These are phyloP conservation scores for Fusarium siculi DNA, from an alignment of 2,329 filamentous ascomycete species.

Conservation along the genomic window DNA sequence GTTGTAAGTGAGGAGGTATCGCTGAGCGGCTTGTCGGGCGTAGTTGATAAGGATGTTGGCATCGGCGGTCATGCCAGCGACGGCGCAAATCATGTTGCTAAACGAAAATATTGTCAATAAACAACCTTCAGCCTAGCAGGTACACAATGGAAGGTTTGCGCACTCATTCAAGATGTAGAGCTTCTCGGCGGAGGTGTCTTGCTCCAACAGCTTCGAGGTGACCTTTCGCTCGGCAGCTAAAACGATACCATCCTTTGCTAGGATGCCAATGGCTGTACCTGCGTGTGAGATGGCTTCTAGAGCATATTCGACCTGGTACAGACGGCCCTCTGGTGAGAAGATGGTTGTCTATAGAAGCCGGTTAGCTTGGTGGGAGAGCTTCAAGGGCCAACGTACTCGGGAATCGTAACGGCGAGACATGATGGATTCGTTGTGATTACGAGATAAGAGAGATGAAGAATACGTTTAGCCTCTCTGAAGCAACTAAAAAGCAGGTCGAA, in stretches of 20 bases:
- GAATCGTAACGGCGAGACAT: constrained; percentile 99
- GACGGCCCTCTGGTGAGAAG: constrained; percentile 97
- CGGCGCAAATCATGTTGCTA: constrained; percentile 99
- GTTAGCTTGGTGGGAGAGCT: constrained; percentile 41
- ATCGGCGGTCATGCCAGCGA: constrained; percentile 98
- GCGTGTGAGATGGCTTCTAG: constrained; percentile 98
- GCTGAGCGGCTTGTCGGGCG: constrained; percentile 94
- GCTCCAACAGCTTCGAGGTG: constrained; percentile 98
- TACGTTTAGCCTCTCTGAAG: not conserved
- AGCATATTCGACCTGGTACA: constrained; percentile 99
- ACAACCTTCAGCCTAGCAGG: not conserved
- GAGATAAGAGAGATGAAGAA: not conserved
- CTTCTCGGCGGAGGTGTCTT: constrained; percentile 99
- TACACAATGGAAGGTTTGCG: constrained; percentile 46
- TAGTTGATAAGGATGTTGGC: constrained; percentile 99
- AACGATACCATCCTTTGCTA: constrained; percentile 98
- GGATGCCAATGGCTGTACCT: constrained; percentile 94
- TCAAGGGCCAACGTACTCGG: constrained; percentile 71
- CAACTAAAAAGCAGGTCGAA: constrained; percentile 6
- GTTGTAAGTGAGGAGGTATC: constrained; percentile 98
- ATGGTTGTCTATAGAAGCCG: constrained; percentile 83
- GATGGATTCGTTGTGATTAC: constrained; percentile 47
- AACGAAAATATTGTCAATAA: constrained; percentile 9
- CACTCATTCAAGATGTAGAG: constrained; percentile 99
- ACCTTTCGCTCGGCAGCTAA: constrained; percentile 98